Percentiles rank a stretch among this genome's conserved stretches.
These are phyloP conservation scores for Debaryomycetaceae sp. DNA, from an alignment of 1,139 yeast genomes.

Conservation along the genomic window DNA sequence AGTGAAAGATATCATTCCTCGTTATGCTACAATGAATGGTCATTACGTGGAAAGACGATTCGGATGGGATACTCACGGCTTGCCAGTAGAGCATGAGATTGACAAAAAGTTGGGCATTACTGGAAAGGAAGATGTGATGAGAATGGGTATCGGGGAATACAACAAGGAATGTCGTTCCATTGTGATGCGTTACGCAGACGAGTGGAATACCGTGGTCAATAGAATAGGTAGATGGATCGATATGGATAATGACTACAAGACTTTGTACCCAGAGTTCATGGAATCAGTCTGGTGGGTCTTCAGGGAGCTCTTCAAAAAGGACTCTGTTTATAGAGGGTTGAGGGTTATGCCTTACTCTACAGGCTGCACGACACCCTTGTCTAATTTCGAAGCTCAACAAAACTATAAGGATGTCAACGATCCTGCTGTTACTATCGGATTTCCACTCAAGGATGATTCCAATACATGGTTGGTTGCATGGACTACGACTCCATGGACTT, in stretches of 20 bases:
- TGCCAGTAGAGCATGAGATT: slow-evolving; percentile 96
- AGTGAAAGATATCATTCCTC: slow-evolving; percentile 93
- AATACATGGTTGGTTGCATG: slow-evolving; percentile 87
- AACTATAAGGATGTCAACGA: slow-evolving; percentile 96
- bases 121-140: slow-evolving; percentile 91
- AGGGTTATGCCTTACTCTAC: slow-evolving; percentile 99
- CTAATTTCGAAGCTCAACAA: slow-evolving; percentile 97
- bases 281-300: slow-evolving; percentile 99
- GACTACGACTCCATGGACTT: slow-evolving; percentile 99
- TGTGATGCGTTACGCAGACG: slow-evolving; percentile 95
- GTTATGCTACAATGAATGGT: slow-evolving; percentile 98
- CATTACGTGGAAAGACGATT: slow-evolving; percentile 94
- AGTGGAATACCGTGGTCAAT: slow-evolving; percentile 90
- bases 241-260: slow-evolving; percentile 97
- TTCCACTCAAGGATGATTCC: slow-evolving; percentile 76
- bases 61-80: slow-evolving; percentile 99
- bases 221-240: slow-evolving; percentile 99
- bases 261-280: slow-evolving; percentile 93
- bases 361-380: slow-evolving; percentile 92
- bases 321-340: slow-evolving; percentile 87
- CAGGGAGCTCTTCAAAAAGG: slow-evolving; percentile 79
- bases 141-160: slow-evolving; percentile 89
- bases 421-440: slow-evolving; percentile 93
- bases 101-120: slow-evolving; percentile 95
- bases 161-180: slow-evolving; percentile 92